Conservation (phyloP, 208 protist genomes). For the Wallacemonas sp. region DNA sequence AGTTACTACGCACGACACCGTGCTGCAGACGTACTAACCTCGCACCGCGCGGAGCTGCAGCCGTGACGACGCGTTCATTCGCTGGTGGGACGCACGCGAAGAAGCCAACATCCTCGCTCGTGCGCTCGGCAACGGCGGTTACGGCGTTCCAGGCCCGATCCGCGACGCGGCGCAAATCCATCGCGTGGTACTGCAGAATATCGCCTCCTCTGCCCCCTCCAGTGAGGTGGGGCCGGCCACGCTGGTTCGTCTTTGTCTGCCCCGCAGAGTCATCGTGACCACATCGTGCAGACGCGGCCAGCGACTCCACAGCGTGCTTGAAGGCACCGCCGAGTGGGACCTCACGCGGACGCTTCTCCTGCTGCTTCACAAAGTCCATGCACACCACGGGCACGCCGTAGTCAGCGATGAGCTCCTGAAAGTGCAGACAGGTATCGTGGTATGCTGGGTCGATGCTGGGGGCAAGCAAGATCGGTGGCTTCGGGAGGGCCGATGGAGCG, state of each 20-base stretch:
- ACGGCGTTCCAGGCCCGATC: constrained; percentile 76
- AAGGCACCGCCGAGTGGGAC: constrained; percentile 76
- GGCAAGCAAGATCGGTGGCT: constrained; percentile 85
- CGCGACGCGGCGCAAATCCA: constrained; percentile 78
- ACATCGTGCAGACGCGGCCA: constrained; percentile 53
- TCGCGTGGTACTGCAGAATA: constrained; percentile 72
- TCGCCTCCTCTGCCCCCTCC: constrained; percentile 17
- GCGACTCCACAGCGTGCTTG: constrained; percentile 42
- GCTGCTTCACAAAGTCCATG: constrained; percentile 90
- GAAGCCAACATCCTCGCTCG: constrained; percentile 44
- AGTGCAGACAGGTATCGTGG: constrained; percentile 84
- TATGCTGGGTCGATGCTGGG: constrained; percentile 35
- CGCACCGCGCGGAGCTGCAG: neutral
- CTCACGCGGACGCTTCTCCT: constrained; percentile 91
- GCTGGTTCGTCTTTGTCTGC: no score
- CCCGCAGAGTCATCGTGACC: no score
- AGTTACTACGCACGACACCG: constrained; percentile 96
- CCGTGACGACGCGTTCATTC: no score
- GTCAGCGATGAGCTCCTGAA: constrained; percentile 86
- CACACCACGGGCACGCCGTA: constrained; percentile 93
- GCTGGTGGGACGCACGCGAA: constrained; percentile 36
- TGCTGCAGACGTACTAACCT: constrained; percentile 46
- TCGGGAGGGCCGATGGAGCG: constrained; percentile 57
- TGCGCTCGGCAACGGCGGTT: constrained; percentile 49
- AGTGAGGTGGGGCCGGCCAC: no score